Evolutionary conservation across 257 asterid genomes (phyloP).

Genomic region (Eustoma russellianum): DNA sequence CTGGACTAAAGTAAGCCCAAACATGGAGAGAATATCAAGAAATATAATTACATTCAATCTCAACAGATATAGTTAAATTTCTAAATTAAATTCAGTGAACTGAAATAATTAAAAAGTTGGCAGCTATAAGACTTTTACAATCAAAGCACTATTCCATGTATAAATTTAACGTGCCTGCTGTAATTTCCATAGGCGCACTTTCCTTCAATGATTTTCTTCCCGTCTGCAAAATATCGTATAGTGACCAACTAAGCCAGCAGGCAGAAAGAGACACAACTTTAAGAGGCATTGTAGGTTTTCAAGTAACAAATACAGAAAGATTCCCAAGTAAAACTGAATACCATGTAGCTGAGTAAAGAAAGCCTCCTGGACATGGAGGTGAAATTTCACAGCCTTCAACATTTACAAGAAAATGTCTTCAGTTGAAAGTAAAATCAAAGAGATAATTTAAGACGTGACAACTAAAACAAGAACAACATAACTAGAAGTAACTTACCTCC

Average conservation of each 20-base stretch:
- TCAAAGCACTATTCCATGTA: too few relatives aligned
- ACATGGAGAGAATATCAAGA: too few relatives aligned
- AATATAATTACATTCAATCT: too few relatives aligned
- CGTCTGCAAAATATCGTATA: slow-evolving; percentile 31
- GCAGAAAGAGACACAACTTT: background rate
- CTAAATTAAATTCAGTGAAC: too few relatives aligned
- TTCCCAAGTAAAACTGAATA: slow-evolving; percentile 16
- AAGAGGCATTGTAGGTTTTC: background rate
- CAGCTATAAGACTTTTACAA: too few relatives aligned
- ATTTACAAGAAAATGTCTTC: slow-evolving; percentile 35
- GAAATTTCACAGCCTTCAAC: slow-evolving; percentile 55
- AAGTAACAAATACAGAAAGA: slow-evolving; percentile 1
- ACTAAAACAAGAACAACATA: background rate
- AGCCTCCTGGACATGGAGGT: too few relatives aligned
- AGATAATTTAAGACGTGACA: slow-evolving; percentile 6
- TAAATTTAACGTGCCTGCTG: too few relatives aligned
- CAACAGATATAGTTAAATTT: too few relatives aligned
- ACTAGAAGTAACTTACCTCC: slow-evolving; percentile 26
- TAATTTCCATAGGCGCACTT: too few relatives aligned
- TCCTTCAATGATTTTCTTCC: too few relatives aligned
- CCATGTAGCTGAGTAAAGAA: slow-evolving; percentile 68
- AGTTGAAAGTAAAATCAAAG: slow-evolving; percentile 11
- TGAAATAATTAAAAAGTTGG: too few relatives aligned
- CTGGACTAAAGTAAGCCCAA: too few relatives aligned
- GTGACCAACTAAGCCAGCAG: background rate